A percentile compares a stretch with the other conserved stretches of the same genome.
phyloP scores from a whole-genome alignment of 2,329 filamentous ascomycete species.

The Pseudogymnoascus sp. region DNA sequence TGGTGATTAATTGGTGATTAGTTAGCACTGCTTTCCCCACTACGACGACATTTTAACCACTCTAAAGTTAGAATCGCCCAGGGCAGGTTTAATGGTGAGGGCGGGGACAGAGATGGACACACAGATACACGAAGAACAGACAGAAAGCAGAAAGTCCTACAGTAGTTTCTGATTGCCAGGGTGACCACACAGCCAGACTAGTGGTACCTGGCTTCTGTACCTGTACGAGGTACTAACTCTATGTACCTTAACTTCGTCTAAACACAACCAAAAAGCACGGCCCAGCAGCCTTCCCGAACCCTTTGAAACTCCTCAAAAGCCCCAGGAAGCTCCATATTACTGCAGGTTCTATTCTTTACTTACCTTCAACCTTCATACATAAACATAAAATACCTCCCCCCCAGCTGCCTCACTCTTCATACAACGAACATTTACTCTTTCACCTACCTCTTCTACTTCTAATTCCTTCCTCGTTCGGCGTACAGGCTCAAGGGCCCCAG shows the following conservation, averaged over 20 bases:
- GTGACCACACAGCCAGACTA: background rate
- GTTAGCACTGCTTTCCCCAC: background rate
- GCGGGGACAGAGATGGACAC: background rate
- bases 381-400: background rate
- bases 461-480: background rate
- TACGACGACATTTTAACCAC: background rate
- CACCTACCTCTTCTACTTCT: background rate
- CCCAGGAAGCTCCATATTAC: slow-evolving; percentile 1
- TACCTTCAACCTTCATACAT: background rate
- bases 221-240: background rate
- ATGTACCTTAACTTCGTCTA: background rate
- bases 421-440: background rate
- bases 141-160: background rate
- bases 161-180: background rate
- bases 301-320: background rate
- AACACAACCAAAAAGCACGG: background rate
- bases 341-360: background rate
- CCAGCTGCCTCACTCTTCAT: background rate
- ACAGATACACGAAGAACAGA: background rate
- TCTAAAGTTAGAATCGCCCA: background rate
- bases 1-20: background rate
- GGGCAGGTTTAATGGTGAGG: background rate
- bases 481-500: background rate
- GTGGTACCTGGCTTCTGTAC: background rate
- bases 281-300: background rate